Evolutionary conservation across 441 rosid species (phyloP).

Genomic region (Adansonia madagascariensis): DNA sequence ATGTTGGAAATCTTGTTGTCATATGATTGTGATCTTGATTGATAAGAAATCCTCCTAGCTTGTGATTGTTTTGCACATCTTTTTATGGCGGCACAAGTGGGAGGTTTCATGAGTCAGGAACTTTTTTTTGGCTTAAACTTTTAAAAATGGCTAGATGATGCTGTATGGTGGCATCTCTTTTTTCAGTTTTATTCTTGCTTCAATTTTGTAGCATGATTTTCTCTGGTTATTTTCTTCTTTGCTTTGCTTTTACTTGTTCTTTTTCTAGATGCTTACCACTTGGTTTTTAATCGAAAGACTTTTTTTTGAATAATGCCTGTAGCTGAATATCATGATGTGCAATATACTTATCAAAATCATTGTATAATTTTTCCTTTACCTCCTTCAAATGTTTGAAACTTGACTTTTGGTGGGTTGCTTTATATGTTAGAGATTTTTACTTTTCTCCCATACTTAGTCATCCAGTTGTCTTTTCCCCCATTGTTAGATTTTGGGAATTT

Average conservation of each 20-base stretch:
- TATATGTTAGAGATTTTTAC: conserved; percentile 18
- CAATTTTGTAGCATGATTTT: conserved; percentile 5
- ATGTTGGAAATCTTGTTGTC: not conserved
- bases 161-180: not conserved
- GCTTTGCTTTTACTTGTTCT: not conserved
- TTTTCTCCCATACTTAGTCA: not conserved
- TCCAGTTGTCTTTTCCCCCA: not conserved
- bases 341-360: not conserved
- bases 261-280: not conserved
- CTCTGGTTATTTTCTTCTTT: not conserved
- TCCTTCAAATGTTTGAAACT: conserved; percentile 19
- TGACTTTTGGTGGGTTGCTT: not conserved
- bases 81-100: not conserved
- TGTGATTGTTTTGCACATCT: not conserved
- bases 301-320: not conserved
- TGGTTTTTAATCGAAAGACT: not conserved
- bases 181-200: not conserved
- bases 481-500: too few relatives aligned
- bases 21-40: not conserved
- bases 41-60: not conserved
- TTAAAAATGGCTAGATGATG: conserved; percentile 2
- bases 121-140: not conserved
- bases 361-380: not conserved
- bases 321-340: not conserved
- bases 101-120: not conserved